Evolutionary conservation across 2,329 filamentous ascomycete genomes (phyloP), one percentile per base, ranked within the genome.

Genomic region (Ophiocordyceps camponoti-rufipedis): DNA sequence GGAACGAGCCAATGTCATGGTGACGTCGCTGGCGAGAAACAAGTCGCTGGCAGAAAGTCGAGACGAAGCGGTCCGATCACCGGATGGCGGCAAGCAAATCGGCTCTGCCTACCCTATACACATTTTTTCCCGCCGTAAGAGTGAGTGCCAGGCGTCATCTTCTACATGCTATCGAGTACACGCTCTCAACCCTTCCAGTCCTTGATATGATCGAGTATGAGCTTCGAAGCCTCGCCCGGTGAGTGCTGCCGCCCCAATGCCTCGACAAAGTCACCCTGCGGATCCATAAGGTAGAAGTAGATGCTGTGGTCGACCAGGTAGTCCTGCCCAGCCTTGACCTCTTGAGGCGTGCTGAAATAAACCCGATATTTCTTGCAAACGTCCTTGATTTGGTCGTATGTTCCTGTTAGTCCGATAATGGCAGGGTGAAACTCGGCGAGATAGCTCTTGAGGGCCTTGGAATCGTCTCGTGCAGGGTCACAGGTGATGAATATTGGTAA

Each of bases 201-300:
- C 56, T 80, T 81, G 59, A 96, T 82, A 63, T 98, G 91, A 50
- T 83, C 80, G 48, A 82, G 63, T 46, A 98, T 95, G 47, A 95
- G 69, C 64, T 79, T 80, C 7, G 88, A 84, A 1, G 81, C 91
- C 56, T 85, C 76, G 50, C 91, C 81, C 1, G 89, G 85, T 40
- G 85, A 94, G 65, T 96, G 88, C 65, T 98, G 91, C 50, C 91
- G 73, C 16, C 91, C 91, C 57, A 98, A 80, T 12, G 88, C 93
- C 68, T 98, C 93, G 28, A 98, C 89, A 62, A 98, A 98, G 62
- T 98, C 88, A 18, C 89, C 89, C 54, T 96, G 88, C 0, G 91
- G 91, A 61, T 96, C 91, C 91, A 98, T 98, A 53, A 98, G 67
- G 63, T 98, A 98, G 58, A 98, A 98, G 71, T 98, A 98, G 54